phyloP scores from a whole-genome alignment of 768 basidiomycete species.

The Pleurotus sapidus region DNA sequence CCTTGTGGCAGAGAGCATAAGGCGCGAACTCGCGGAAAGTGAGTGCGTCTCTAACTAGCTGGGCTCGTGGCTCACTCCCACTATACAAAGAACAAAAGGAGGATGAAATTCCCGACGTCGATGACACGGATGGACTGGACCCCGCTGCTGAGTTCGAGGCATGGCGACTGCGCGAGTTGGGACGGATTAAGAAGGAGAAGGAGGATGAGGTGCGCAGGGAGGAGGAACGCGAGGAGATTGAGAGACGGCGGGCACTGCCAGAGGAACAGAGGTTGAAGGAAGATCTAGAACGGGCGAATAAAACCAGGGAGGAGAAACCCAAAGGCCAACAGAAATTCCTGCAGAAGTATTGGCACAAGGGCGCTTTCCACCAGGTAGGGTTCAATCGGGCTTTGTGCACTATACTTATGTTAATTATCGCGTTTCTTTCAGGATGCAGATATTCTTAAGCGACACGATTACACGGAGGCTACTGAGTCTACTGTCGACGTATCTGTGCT shows the following conservation, averaged over 20 bases:
- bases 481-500: constrained; percentile 85
- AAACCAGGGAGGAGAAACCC: constrained; percentile 81
- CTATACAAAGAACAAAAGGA: constrained; percentile 77
- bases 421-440: constrained; percentile 70
- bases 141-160: constrained; percentile 90
- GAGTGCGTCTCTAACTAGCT: constrained; percentile 23
- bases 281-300: constrained; percentile 84
- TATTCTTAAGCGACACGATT: constrained; percentile 80
- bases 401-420: background rate
- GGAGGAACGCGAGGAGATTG: constrained; percentile 87
- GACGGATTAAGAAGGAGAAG: constrained; percentile 92
- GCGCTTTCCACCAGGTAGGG: constrained; percentile 92
- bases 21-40: constrained; percentile 91
- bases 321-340: constrained; percentile 91
- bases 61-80: background rate
- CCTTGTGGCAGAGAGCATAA: constrained; percentile 92
- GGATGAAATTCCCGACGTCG: constrained; percentile 79
- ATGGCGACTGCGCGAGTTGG: constrained; percentile 92
- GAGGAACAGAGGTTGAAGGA: constrained; percentile 92
- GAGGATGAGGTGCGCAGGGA: constrained; percentile 82
- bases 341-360: constrained; percentile 99
- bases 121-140: constrained; percentile 93
- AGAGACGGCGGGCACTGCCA: constrained; percentile 86
- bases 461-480: constrained; percentile 85
- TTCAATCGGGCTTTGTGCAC: background rate